These are phyloP conservation scores for Coemansia sp. DNA, from an alignment of 192 early-diverging fungal genomes.

Conservation along the genomic window DNA sequence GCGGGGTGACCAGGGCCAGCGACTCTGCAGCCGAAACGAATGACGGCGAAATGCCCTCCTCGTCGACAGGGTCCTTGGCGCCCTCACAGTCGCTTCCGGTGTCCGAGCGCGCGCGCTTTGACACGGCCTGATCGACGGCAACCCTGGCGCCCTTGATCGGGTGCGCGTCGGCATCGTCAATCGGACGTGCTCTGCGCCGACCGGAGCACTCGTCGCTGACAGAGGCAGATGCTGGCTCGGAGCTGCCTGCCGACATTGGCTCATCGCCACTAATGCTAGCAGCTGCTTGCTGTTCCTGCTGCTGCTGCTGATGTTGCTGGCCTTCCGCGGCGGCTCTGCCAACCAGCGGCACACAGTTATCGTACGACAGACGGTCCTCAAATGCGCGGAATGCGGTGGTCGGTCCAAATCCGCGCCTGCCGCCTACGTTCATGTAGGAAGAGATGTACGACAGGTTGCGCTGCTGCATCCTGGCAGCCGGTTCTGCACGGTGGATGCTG, in stretches of 20 bases:
- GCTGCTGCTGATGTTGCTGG: neutral
- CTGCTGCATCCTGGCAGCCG: conserved; percentile 11
- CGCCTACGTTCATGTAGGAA: conserved; percentile 26
- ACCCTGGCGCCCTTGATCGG: conserved; percentile 15
- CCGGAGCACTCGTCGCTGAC: neutral
- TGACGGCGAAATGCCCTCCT: neutral
- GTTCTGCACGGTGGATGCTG: conserved; percentile 33
- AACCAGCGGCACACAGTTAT: conserved; percentile 36
- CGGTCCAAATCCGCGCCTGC: conserved; percentile 16
- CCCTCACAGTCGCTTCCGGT: conserved; percentile 33
- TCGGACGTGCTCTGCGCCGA: conserved; percentile 4
- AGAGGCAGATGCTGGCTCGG: neutral
- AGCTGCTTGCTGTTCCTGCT: neutral
- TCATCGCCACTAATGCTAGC: neutral
- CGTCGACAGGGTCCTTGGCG: neutral
- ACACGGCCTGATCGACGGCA: conserved; percentile 14
- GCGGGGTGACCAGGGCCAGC: neutral
- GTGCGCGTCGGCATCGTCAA: neutral
- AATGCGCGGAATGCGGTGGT: conserved; percentile 36
- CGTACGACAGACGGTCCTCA: conserved; percentile 34
- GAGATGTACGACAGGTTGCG: conserved; percentile 39
- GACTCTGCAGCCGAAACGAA: conserved; percentile 3
- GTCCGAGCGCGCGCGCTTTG: conserved; percentile 47
- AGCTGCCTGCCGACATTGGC: neutral
- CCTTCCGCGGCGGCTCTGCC: conserved; percentile 1